Conservation (phyloP, 2,329 filamentous ascomycete species). For the Fusarium brevicatenulatum region DNA sequence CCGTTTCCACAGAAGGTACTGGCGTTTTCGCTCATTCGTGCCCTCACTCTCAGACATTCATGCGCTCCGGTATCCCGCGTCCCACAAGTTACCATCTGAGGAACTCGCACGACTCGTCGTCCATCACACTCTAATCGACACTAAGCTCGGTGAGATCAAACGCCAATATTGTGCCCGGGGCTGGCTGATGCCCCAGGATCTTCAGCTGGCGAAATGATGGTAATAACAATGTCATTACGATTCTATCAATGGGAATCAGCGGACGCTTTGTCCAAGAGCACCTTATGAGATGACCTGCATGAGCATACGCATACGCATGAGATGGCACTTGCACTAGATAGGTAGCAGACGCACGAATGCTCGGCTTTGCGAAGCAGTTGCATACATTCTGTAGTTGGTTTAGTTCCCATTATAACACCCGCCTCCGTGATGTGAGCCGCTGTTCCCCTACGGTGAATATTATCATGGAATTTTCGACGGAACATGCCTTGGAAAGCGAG, state of each 20-base stretch:
- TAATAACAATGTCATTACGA: conserved; percentile 30
- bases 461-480: conserved; percentile 5
- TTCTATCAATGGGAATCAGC: conserved; percentile 38
- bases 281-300: conserved; percentile 37
- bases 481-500: background rate
- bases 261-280: conserved; percentile 32
- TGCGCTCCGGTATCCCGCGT: conserved; percentile 32
- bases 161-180: conserved; percentile 16
- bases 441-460: conserved; percentile 22
- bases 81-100: conserved; percentile 9
- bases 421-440: conserved; percentile 22
- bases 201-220: conserved; percentile 38
- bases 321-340: conserved; percentile 20
- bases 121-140: conserved; percentile 31
- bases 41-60: conserved; percentile 23
- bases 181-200: conserved; percentile 38
- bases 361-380: conserved; percentile 34
- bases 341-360: conserved; percentile 29
- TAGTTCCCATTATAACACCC: conserved; percentile 33
- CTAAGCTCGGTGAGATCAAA: conserved; percentile 32
- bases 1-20: conserved; percentile 35
- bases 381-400: conserved; percentile 31
- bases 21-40: conserved; percentile 39
- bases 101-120: conserved; percentile 28
- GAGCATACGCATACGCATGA: conserved; percentile 31